Base-by-base conservation (phyloP, 495 filamentous ascomycete species). In the Haplographium delicatum region DNA sequence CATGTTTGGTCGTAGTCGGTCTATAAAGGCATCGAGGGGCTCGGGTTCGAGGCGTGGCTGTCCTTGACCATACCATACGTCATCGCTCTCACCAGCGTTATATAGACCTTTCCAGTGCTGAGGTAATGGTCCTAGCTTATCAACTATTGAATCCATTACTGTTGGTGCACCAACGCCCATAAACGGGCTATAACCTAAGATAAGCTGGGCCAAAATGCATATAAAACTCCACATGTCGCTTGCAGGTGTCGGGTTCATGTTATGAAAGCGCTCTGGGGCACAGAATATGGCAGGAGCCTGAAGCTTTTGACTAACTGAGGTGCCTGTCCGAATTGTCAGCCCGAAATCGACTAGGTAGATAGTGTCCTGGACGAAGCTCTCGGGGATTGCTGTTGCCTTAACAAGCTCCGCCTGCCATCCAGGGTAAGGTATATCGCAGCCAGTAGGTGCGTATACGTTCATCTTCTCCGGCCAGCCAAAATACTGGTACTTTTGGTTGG, bases 141-240 rank as follows among this genome's bases (percentile, higher is more conserved):
- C 20, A 30, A 47, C 46, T n/a, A 58, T 38, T 25, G 25, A 22
- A 43, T 13, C 13, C 16, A 59, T 16, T 16, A 11, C 10, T 16
- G 33, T 35, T 30, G 53, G 19, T 23, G 46, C 50, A 33, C 57
- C 51, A 5, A 35, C 16, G 28, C 44, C 5, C 2, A 10, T 38
- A 19, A 50, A 54, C 30, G 53, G 45, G 26, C 1, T 16, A 40
- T 13, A 20, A 23, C 53, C 48, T 38, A 56, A 41, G 50, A 65
- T 66, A 42, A 69, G 62, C 33, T 50, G 40, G 18, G 54, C 20
- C 25, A 69, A 65, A 33, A 68, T 22, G 45, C 59, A 50, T 55
- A 61, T 65, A 35, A 61, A 68, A 34, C 65, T 69, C 62, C 61
- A 70, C 56, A 68, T 64, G 27, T 67, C 64, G 51, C 65, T 65